Evolutionary conservation across 768 basidiomycete genomes (phyloP).

Genomic region (Auriculariales sp.): DNA sequence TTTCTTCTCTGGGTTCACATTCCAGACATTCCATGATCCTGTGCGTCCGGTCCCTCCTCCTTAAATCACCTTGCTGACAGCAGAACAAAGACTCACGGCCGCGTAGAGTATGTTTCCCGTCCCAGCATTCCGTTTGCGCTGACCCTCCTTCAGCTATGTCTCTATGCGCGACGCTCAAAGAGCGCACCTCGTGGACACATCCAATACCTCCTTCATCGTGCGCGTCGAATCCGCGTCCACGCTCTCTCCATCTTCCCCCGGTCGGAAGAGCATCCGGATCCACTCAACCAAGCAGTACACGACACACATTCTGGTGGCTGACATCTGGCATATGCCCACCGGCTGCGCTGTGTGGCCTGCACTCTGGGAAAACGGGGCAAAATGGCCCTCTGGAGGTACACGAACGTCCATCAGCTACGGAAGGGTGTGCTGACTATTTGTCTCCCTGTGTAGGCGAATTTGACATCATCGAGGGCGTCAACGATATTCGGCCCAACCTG

Average conservation of each 20-base stretch:
- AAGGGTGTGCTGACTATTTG: no score
- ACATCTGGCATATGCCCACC: conserved; percentile 45
- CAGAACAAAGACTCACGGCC: not conserved
- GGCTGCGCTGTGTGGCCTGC: conserved; percentile 45
- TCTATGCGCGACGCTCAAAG: conserved; percentile 30
- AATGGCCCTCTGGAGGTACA: conserved; percentile 33
- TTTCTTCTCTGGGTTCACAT: conserved; percentile 36
- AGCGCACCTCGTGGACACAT: conserved; percentile 42
- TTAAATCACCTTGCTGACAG: no score
- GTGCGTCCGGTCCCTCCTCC: no score
- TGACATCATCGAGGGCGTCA: conserved; percentile 12
- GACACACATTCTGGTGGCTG: conserved; percentile 36
- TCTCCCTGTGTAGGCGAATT: conserved; percentile 7
- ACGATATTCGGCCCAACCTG: not conserved
- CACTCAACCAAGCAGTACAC: conserved; percentile 36
- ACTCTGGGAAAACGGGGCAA: conserved; percentile 12
- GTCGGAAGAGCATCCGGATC: conserved; percentile 44
- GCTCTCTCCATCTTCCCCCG: conserved; percentile 32
- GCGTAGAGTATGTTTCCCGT: not conserved
- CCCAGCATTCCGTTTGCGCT: not conserved
- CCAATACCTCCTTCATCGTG: conserved; percentile 36
- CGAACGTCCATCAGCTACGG: not conserved
- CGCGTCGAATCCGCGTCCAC: conserved; percentile 37
- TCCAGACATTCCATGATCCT: conserved; percentile 40
- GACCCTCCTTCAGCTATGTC: not conserved